A percentile compares a stretch with the other conserved stretches of the same genome.
phyloP scores from a whole-genome alignment of 208 protist genomes.

The Leishmania martiniquensis region DNA sequence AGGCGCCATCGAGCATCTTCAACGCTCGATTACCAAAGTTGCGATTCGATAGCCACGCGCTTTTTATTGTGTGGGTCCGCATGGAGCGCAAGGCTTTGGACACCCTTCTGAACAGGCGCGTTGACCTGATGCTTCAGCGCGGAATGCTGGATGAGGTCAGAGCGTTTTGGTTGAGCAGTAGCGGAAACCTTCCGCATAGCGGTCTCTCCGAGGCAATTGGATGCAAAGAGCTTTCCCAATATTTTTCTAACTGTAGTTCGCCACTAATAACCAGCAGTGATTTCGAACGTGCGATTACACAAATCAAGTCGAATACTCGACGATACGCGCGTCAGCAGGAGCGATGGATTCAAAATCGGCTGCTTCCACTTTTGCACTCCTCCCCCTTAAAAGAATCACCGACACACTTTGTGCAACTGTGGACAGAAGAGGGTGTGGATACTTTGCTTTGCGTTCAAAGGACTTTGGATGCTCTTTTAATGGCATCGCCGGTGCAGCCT shows the following conservation, averaged over 20 bases:
- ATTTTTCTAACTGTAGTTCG: slow-evolving; percentile 15
- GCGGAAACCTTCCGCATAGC: slow-evolving; percentile 14
- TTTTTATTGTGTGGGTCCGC: slow-evolving; percentile 77
- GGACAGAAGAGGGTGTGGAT: not conserved
- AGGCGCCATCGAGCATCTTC: slow-evolving; percentile 62
- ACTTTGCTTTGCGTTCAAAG: not conserved
- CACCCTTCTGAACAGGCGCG: slow-evolving; percentile 52
- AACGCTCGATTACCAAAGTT: slow-evolving; percentile 23
- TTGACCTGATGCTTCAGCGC: slow-evolving; percentile 78
- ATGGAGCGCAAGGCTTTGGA: slow-evolving; percentile 47
- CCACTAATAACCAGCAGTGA: slow-evolving; percentile 8
- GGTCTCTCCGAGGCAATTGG: slow-evolving; percentile 72
- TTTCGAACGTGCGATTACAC: slow-evolving; percentile 37
- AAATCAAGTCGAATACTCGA: slow-evolving; percentile 74
- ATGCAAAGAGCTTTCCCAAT: slow-evolving; percentile 67
- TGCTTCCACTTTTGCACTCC: slow-evolving; percentile 42
- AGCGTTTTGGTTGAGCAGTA: slow-evolving; percentile 29
- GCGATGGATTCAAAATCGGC: slow-evolving; percentile 80
- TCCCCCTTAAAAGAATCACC: slow-evolving; percentile 24
- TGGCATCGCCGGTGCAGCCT: not conserved
- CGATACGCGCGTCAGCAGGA: slow-evolving; percentile 82
- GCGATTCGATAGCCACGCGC: slow-evolving; percentile 34
- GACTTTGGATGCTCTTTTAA: slow-evolving; percentile 8
- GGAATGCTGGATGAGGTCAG: slow-evolving; percentile 73
- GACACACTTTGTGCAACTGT: slow-evolving; percentile 22